Evolutionary conservation across 441 rosid genomes (phyloP).

Genomic region (Bocquillonia castaneifolia): DNA sequence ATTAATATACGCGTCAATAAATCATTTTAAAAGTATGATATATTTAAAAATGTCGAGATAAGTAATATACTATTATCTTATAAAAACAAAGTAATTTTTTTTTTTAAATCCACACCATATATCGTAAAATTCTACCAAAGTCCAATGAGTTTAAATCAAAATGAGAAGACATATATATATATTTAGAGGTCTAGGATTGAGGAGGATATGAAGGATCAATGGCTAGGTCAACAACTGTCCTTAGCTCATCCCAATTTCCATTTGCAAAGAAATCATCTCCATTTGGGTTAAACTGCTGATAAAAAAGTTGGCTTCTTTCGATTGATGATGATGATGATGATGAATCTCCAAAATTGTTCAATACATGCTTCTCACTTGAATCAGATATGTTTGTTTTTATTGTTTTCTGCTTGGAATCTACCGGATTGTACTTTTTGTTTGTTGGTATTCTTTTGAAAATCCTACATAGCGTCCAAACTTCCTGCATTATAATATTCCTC

Average conservation of each 20-base stretch:
- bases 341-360: conserved; percentile 22
- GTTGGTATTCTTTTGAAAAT: conserved; percentile 40
- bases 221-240: conserved; percentile 37
- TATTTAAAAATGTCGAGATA: no score
- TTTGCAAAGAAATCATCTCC: conserved; percentile 26
- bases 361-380: conserved; percentile 27
- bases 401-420: conserved; percentile 20
- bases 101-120: no score
- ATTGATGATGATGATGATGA: not conserved
- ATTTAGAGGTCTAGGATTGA: no score
- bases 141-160: no score
- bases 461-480: conserved; percentile 54
- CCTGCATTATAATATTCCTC: conserved; percentile 33
- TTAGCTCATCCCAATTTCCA: conserved; percentile 48
- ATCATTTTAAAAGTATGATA: no score
- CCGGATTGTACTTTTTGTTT: conserved; percentile 30
- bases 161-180: no score
- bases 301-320: conserved; percentile 23
- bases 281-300: conserved; percentile 18
- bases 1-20: no score
- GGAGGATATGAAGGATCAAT: conserved; percentile 12
- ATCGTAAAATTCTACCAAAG: no score
- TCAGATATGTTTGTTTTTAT: conserved; percentile 15
- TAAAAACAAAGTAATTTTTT: no score
- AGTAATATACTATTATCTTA: no score